Evolutionary conservation across 345 rosid genomes (phyloP).

Genomic region (Durio zibethinus): DNA sequence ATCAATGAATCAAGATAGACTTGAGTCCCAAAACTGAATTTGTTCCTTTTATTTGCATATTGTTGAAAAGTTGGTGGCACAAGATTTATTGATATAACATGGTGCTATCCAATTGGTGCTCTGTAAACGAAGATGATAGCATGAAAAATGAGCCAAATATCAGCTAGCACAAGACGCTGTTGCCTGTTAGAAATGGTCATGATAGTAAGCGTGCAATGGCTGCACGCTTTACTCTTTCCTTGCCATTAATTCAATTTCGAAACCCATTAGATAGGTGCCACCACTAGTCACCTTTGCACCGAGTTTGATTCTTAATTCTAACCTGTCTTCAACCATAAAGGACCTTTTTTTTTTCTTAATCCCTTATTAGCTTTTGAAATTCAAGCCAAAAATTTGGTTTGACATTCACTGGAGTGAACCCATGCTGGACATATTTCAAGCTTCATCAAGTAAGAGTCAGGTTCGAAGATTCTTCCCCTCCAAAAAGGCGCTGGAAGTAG

Average conservation of each 20-base stretch:
- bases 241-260: not conserved
- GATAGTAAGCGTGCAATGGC: slow-evolving; percentile 1
- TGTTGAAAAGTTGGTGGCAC: slow-evolving; percentile 6
- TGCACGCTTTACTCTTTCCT: not conserved
- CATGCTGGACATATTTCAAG: not conserved
- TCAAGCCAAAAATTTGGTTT: not conserved
- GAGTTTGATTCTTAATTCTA: not conserved
- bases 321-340: not conserved
- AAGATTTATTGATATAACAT: not conserved
- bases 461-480: not conserved
- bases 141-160: not conserved
- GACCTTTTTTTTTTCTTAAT: not conserved
- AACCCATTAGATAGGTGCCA: not conserved
- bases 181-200: not conserved
- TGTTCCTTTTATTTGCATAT: not conserved
- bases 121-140: not conserved
- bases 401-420: not conserved
- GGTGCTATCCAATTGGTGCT: not conserved
- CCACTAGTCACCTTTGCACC: not conserved
- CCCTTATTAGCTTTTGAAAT: not conserved
- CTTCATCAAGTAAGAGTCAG: not conserved
- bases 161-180: not conserved
- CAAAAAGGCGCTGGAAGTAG: not conserved
- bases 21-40: not conserved
- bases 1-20: not conserved